Base-by-base conservation (phyloP, 179 eudicot species). In the Beta lomatogona region DNA sequence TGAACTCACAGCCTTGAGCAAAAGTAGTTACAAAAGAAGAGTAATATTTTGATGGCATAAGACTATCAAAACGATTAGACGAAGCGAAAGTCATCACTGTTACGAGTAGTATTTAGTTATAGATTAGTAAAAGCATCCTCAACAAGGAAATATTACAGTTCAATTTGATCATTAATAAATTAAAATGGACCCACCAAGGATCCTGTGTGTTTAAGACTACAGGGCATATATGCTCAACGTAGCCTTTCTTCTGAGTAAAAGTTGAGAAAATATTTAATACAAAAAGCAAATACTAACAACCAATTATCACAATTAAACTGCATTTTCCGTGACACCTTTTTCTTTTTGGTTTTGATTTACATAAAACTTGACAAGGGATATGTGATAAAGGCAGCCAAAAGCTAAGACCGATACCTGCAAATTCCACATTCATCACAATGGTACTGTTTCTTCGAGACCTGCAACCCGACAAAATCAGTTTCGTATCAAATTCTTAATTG, bases 401-500 rank as follows among this genome's bases (percentile, higher is more conserved):
- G 50, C 36, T 10, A 10, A 66, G 79, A 80, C 18, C 15, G 57
- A 19, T 50, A 91, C 94, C 97, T 91, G 92, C 95, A 93, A 58
- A 93, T 89, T 85, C 95, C 94, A 79, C 97, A 93, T 82, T 89
- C 87, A 73, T 91, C 86, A 67, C 95, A 93, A 81, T 93, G 97
- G 82, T 90, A 93, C 79, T 89, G 95, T 81, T 88, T 86, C 90
- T 93, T 93, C 16, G 91, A 87, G 68, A 87, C 91, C 97, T 93
- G 75, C 50, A 78, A 21, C 50, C 11, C 75, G 53, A 50, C 15
- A 73, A 44, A 54, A 66, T 22, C 28, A 63, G 19, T 4, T 31
- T 31, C 45, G 15, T 44, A 63, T 45, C 66, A 63, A 58, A 66
- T 15, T 53, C n/a, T 9, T 28, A 15, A 65, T 52, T 15, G 28